Evolutionary conservation across 176 grass and related monocot species (phyloP).

Genomic region (Saccharum spontaneum): DNA sequence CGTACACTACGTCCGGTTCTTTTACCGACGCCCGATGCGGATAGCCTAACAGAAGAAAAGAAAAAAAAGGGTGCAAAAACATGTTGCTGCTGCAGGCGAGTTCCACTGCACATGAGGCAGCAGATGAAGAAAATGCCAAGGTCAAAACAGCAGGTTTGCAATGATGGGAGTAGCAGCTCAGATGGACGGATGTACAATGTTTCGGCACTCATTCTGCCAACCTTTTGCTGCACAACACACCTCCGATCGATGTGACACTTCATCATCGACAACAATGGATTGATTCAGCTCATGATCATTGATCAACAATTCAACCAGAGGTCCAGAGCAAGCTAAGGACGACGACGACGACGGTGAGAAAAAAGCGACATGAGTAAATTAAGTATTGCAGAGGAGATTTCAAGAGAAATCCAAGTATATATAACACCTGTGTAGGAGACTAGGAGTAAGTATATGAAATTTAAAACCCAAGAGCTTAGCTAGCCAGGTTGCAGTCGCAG

Average conservation of each 20-base stretch:
- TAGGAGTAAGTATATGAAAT: background rate
- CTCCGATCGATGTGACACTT: conserved; percentile 4
- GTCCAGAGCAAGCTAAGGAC: background rate
- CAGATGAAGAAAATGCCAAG: background rate
- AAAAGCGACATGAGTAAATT: too few species aligned
- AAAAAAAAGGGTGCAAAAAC: too few species aligned
- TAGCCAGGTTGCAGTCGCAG: background rate
- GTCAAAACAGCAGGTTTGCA: background rate
- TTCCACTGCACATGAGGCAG: background rate
- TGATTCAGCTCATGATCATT: background rate
- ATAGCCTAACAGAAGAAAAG: background rate
- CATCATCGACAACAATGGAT: background rate
- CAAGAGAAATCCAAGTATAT: too few species aligned
- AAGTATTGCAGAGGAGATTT: too few species aligned
- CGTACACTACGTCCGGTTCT: too few species aligned
- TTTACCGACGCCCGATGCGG: too few species aligned
- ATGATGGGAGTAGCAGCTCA: background rate
- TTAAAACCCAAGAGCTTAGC: background rate
- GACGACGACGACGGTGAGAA: too few species aligned
- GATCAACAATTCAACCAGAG: background rate
- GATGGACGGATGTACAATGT: background rate
- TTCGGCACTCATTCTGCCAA: conserved; percentile 29
- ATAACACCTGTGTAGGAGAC: too few species aligned
- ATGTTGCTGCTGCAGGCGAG: background rate
- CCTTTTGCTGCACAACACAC: conserved; percentile 17